phyloP scores from a whole-genome alignment of 305 asterid species.

The Fraxinus velutina region DNA sequence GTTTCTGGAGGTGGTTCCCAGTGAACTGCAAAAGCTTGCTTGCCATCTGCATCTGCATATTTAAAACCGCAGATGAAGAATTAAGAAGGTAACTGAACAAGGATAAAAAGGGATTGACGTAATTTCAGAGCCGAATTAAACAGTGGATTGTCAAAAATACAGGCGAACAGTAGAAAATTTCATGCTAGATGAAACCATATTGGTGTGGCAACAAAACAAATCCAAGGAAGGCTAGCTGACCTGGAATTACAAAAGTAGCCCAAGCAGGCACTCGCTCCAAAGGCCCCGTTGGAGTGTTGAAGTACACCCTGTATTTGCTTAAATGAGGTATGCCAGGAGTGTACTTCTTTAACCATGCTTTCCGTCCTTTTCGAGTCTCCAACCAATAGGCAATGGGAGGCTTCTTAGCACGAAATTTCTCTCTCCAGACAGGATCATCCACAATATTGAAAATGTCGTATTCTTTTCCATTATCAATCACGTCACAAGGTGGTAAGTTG shows the following conservation, averaged over 20 bases:
- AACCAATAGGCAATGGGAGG: constrained; percentile 94
- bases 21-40: constrained; percentile 82
- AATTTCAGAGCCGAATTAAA: neutral
- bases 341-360: constrained; percentile 89
- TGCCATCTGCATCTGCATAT: constrained; percentile 63
- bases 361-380: constrained; percentile 93
- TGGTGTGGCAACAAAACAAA: constrained; percentile 25
- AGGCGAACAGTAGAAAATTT: constrained; percentile 18
- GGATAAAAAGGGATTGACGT: neutral
- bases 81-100: neutral
- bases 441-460: constrained; percentile 53
- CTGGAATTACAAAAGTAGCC: constrained; percentile 95
- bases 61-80: constrained; percentile 23
- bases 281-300: constrained; percentile 88
- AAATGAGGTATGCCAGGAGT: constrained; percentile 86
- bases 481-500: constrained; percentile 80
- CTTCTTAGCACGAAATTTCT: constrained; percentile 63
- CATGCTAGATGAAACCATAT: constrained; percentile 5
- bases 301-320: constrained; percentile 85
- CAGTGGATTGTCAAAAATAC: neutral
- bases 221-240: constrained; percentile 36
- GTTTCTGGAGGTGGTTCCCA: constrained; percentile 97
- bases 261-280: constrained; percentile 98
- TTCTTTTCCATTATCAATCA: constrained; percentile 68
- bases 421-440: constrained; percentile 66